Conservation (phyloP, 2,329 filamentous ascomycete genomes). For the Blastomyces silverae region DNA sequence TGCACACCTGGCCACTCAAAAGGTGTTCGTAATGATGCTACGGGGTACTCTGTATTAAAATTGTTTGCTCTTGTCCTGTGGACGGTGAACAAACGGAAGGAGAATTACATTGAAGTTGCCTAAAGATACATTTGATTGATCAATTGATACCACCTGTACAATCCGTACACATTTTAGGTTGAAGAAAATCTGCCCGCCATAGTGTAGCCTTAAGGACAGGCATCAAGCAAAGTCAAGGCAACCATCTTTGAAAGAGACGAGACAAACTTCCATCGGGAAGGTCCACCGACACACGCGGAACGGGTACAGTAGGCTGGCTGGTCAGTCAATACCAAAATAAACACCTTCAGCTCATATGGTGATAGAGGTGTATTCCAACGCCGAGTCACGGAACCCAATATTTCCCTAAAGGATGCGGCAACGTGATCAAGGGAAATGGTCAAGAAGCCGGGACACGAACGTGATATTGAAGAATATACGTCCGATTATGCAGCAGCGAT, state of each 20-base stretch:
- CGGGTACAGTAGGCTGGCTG: background rate
- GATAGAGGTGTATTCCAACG: background rate
- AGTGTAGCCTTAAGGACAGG: background rate
- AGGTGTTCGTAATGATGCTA: too few species aligned
- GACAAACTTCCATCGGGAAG: background rate
- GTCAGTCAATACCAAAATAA: background rate
- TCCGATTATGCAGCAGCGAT: background rate
- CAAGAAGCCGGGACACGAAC: background rate
- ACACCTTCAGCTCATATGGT: background rate
- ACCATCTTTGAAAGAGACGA: background rate
- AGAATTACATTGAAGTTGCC: constrained; percentile 3
- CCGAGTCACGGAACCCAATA: background rate
- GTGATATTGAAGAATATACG: background rate
- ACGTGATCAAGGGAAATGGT: background rate
- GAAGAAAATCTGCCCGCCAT: background rate
- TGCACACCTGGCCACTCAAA: too few species aligned
- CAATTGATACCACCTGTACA: background rate
- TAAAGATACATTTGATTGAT: constrained; percentile 2
- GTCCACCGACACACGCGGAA: background rate
- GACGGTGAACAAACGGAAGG: background rate
- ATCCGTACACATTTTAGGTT: background rate
- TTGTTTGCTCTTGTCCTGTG: background rate
- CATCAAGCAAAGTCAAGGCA: background rate
- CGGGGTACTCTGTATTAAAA: too few species aligned
- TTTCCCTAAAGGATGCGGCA: background rate